A percentile compares a stretch with the other conserved stretches of the same genome.
Conservation (phyloP, 2,329 filamentous ascomycete genomes). For the Bertia moriformis region DNA sequence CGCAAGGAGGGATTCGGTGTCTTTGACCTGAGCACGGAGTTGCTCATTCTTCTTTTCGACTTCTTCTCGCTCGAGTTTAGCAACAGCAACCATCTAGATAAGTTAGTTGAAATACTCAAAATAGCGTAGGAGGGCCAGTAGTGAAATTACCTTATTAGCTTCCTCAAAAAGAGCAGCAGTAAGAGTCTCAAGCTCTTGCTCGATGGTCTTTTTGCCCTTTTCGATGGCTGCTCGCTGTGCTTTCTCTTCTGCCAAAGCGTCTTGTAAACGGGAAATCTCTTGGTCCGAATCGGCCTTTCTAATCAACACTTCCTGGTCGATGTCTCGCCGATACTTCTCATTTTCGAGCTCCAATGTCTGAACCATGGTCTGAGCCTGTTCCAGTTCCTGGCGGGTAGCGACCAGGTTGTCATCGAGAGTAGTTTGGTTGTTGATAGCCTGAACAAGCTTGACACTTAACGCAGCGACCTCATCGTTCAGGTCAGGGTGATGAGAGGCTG, state of each 20-base stretch:
- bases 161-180: conserved; percentile 94
- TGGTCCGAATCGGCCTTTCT: conserved; percentile 59
- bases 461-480: conserved; percentile 66
- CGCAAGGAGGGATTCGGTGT: conserved; percentile 71
- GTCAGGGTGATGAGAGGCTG: conserved; percentile 32
- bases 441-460: conserved; percentile 87
- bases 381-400: conserved; percentile 69
- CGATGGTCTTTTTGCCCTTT: conserved; percentile 74
- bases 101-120: not conserved
- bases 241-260: conserved; percentile 49
- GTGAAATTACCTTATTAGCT: conserved; percentile 97
- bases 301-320: conserved; percentile 52
- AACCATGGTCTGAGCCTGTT: conserved; percentile 54
- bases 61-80: conserved; percentile 68
- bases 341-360: conserved; percentile 44
- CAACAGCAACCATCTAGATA: conserved; percentile 30
- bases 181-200: conserved; percentile 78
- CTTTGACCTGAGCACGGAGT: conserved; percentile 68
- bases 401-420: conserved; percentile 77
- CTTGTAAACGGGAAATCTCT: conserved; percentile 48
- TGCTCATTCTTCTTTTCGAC: conserved; percentile 77
- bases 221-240: conserved; percentile 50
- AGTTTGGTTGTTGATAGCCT: conserved; percentile 93
- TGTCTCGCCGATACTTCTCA: conserved; percentile 1
- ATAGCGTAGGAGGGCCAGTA: conserved; percentile 59